Evolutionary conservation across 805 yeast species (phyloP).

Genomic region (Teunomyces panamensis): DNA sequence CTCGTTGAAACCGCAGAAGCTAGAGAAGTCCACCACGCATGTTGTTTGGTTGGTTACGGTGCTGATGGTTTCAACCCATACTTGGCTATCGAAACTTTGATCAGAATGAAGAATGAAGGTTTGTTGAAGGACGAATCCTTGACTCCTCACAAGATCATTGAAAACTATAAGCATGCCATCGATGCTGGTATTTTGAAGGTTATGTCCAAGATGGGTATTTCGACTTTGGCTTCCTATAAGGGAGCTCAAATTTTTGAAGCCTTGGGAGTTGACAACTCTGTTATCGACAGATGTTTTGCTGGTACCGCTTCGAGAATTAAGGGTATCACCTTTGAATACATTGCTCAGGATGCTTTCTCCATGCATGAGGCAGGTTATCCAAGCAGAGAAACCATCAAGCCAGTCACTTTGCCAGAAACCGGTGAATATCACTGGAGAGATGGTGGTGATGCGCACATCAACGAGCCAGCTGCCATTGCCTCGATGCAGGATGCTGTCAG

Average conservation of each 20-base stretch:
- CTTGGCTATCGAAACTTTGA: slow-evolving; percentile 83
- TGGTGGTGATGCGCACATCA: slow-evolving; percentile 94
- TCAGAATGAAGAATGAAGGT: slow-evolving; percentile 80
- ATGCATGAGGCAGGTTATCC: slow-evolving; percentile 93
- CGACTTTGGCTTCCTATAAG: slow-evolving; percentile 96
- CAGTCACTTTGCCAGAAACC: slow-evolving; percentile 79
- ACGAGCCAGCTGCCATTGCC: slow-evolving; percentile 94
- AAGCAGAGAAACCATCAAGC: slow-evolving; percentile 63
- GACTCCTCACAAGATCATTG: slow-evolving; percentile 57
- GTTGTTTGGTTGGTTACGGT: slow-evolving; percentile 94
- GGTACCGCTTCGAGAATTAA: slow-evolving; percentile 97
- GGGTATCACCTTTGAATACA: slow-evolving; percentile 92
- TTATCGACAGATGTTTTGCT: slow-evolving; percentile 91
- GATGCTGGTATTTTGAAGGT: slow-evolving; percentile 94
- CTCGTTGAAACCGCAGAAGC: slow-evolving; percentile 95
- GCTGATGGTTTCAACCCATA: slow-evolving; percentile 96
- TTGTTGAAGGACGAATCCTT: slow-evolving; percentile 56
- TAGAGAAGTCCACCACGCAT: slow-evolving; percentile 93
- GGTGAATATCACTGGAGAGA: slow-evolving; percentile 99
- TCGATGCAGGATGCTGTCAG: slow-evolving; percentile 97
- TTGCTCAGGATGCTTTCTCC: slow-evolving; percentile 95
- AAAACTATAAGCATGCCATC: slow-evolving; percentile 78
- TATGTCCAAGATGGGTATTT: slow-evolving; percentile 99
- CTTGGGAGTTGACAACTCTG: slow-evolving; percentile 91
- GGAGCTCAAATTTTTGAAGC: slow-evolving; percentile 99